Evolutionary conservation across 2,329 filamentous ascomycete species (phyloP), one percentile per base, ranked within the genome.

Genomic region (Penicillium digitatum): DNA sequence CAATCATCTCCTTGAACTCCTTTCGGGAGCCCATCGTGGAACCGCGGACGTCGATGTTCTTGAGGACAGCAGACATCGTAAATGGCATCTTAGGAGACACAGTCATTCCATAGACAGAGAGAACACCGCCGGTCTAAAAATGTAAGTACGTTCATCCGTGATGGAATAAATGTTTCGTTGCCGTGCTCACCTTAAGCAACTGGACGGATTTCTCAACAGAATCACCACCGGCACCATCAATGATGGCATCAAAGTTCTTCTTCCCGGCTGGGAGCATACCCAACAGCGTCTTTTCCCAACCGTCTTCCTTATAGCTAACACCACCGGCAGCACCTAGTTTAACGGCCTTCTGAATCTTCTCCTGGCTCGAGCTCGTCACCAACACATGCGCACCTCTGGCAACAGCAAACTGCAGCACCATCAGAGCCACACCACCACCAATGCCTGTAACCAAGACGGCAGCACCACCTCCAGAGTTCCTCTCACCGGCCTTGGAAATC

Each of bases 101-200:
- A 0, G 93, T 97, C 93, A 97, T 96, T 57, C 94, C 93, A 71
- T 97, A 97, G 62, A 87, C 79, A 2, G 86, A 83, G 56, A 97
- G 87, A n/a, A 93, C 81, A 52, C 92, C 94, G 6, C 94, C 93
- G 1, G 82, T 74, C 82, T 82, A 58, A 9, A 3, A 40, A 27
- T 24, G 51, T 69, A 29, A 69, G 60, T 38, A 52, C 7, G 18
- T 38, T 20, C 14, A 22, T 16, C 26, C 6, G 5, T 12, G 27
- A 26, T 20, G 16, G 16, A 38, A 26, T 9, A 12, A 5, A 39
- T 6, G 5, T 39, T 11, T n/a, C 3, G 22, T n/a, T 12, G 5
- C 32, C 9, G 37, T 16, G 66, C 73, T 61, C 62, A 81, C 79
- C 76, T 90, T 92, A 49, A 97, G 77, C 49, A 96, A 68, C 67